Base-by-base conservation (phyloP, 2,329 filamentous ascomycete genomes). In the Plectosphaerella cucumerina region DNA sequence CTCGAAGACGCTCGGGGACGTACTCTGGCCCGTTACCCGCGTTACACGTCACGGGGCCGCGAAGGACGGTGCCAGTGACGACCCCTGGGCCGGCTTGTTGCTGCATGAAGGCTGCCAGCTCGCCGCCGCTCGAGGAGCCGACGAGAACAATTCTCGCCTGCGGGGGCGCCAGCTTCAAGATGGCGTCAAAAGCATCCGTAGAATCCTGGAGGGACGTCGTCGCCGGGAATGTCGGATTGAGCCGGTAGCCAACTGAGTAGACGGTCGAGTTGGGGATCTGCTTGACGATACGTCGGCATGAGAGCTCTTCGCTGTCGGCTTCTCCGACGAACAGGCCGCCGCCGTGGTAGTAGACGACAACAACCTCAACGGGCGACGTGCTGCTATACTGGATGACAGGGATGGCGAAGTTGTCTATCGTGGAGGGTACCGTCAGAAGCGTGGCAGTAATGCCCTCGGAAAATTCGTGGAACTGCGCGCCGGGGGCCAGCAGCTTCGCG, bases 21-120 rank as follows among this genome's bases (percentile, higher is more conserved):
- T 67, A 69, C 5, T 63, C 62, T 0, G 53, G 49, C 17, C 65
- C 66, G 18, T 65, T 67, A 23, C 68, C 70, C 15, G 69, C 66
- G 58, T 78, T 74, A 49, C 66, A 70, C 3, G 73, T 76, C 21
- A 79, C 75, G 2, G 76, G 75, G 18, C 74, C 72, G 47, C 75
- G 66, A n/a, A 78, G 61, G 4, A 77, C 54, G 4, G 76, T 62
- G 14, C 75, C 76, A 21, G 68, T 53, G 4, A 75, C 51, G 14
- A 58, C 61, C 5, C 56, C 55, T 5, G 23, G 53, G 20, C 58
- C 52, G 18, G 52, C 60, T 12, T 54, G 47, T 53, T 74, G 71
- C 1, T 72, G 66, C 3, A 77, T 65, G 4, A 72, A 65, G 1
- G 74, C 66, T 2, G 75, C 75, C 22, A 79, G 64, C 58, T 78